Percentiles rank a stretch among this genome's conserved stretches.
phyloP scores from a whole-genome alignment of 2,329 filamentous ascomycete species.

The Venturia aucupariae region DNA sequence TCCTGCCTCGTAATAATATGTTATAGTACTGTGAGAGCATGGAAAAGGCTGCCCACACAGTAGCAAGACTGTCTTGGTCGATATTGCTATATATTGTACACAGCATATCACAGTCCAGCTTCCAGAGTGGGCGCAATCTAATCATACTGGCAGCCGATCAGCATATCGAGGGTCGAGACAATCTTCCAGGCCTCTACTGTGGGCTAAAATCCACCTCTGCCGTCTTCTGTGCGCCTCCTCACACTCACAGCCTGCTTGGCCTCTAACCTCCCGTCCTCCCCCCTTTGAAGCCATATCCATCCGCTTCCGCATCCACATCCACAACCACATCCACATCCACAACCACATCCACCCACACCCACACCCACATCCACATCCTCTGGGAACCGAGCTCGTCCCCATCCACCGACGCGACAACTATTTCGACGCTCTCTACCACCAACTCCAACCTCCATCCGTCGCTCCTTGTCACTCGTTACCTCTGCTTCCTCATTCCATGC shows the following conservation, averaged over 20 bases:
- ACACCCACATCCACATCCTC: not conserved
- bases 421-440: not conserved
- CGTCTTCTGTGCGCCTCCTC: no score
- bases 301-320: not conserved
- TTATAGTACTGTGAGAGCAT: no score
- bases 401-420: not conserved
- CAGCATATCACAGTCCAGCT: no score
- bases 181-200: no score
- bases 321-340: no score
- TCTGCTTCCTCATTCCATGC: not conserved
- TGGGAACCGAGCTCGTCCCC: not conserved
- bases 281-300: not conserved
- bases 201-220: no score
- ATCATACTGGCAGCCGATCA: not conserved
- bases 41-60: not conserved
- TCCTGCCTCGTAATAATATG: no score
- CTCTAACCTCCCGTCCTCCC: not conserved
- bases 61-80: no score
- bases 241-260: not conserved
- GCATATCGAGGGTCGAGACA: not conserved
- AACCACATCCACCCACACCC: not conserved
- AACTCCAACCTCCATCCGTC: not conserved
- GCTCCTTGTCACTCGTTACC: slow-evolving; percentile 2
- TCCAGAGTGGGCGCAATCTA: no score
- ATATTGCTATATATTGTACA: no score